Base-by-base conservation (phyloP, 2,329 filamentous ascomycete genomes). In the Epichloe bromicola region DNA sequence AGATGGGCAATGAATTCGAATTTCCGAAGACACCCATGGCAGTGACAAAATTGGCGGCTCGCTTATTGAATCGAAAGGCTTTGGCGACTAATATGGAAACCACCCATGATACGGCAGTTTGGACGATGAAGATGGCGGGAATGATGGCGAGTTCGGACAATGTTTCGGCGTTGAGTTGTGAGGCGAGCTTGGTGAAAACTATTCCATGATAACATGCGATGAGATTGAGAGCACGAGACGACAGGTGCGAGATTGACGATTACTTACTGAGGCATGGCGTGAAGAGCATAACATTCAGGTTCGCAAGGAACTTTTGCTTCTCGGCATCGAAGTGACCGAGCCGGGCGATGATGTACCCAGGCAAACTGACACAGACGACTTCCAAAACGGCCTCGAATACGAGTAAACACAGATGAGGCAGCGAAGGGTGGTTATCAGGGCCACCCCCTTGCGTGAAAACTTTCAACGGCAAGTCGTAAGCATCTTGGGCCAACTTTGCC, bases 1-100 rank as follows among this genome's bases (percentile, higher is more conserved):
- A 98, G 55, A 98, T 97, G 0, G 93, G 93, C 19, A 98, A 78
- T 17, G 93, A 97, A 69, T 98, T 98, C 36, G 91, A 97, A 67
- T 98, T 98, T 60, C 91, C 93, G 66, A 98, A 98, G 46, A 97
- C 78, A 38, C 87, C 90, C 93, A 98, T 98, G 49, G 93, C 93
- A 34, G 88, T 86, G 41, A 98, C 86, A 63, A 98, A 98, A 70
- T 98, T 98, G 57, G 84, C 80, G 41, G 89, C 86, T 55, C 91
- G 82, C 66, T 86, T 89, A 60, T 81, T 82, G 68, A 98, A 90
- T 15, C 86, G 75, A 65, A 90, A 95, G 46, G 81, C 71, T 67
- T 79, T 84, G 17, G 86, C 80, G 50, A 97, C 79, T 12, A 76
- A 61, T 8, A 81, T 70, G 2, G 90, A 83, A 50, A 89, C 88